A percentile compares a stretch with the other conserved stretches of the same genome.
Conservation (phyloP, 768 basidiomycete genomes). For the Mycena maculata region DNA sequence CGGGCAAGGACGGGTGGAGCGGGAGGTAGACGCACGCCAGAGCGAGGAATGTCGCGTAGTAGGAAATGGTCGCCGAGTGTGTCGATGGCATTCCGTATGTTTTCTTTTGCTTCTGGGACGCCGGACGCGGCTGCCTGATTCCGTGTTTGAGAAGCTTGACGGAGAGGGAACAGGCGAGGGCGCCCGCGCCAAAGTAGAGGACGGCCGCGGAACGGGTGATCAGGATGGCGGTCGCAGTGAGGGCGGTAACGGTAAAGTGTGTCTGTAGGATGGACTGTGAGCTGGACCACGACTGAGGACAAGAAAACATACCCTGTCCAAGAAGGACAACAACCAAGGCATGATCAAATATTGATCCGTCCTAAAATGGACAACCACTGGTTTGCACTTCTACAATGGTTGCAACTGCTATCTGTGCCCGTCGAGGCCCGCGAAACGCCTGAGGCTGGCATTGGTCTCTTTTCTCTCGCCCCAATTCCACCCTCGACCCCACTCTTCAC, state of each 20-base stretch:
- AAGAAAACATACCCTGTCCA: constrained; percentile 50
- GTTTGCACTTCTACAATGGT: background rate
- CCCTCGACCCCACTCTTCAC: constrained; percentile 71
- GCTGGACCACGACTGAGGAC: background rate
- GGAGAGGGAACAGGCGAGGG: constrained; percentile 63
- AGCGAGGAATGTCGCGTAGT: constrained; percentile 69
- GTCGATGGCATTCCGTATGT: constrained; percentile 90
- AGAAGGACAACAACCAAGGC: constrained; percentile 48
- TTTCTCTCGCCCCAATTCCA: constrained; percentile 44
- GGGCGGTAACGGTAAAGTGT: constrained; percentile 62
- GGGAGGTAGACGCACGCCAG: constrained; percentile 71
- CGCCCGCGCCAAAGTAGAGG: constrained; percentile 69
- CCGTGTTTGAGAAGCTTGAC: constrained; percentile 72
- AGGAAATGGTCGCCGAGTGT: constrained; percentile 77
- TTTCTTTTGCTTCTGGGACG: constrained; percentile 55
- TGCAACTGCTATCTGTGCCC: background rate
- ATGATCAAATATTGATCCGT: too few species aligned
- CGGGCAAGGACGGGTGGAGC: constrained; percentile 64
- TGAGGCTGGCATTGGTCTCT: constrained; percentile 1
- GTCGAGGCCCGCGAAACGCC: constrained; percentile 13
- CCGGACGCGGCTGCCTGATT: constrained; percentile 75
- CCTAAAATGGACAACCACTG: too few species aligned
- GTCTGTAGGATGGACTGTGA: constrained; percentile 54
- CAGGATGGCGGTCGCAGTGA: constrained; percentile 63
- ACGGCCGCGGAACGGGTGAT: constrained; percentile 74